Conservation (phyloP, 257 asterid genomes). For the Solanum paucissectum region DNA sequence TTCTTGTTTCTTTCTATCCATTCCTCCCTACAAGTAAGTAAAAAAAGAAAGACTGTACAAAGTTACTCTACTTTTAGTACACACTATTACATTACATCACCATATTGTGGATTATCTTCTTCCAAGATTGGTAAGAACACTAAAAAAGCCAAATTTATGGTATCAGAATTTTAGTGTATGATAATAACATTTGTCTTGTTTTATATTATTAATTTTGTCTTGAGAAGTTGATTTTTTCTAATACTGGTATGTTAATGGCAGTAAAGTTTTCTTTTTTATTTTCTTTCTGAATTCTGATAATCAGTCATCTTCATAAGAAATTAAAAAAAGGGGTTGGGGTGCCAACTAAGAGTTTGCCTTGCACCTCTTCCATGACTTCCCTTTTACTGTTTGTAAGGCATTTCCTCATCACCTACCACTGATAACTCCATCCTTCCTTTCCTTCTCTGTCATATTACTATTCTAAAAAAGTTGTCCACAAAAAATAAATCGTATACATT, state of each 20-base stretch:
- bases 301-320: slow-evolving; percentile 30
- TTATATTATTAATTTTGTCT: background rate
- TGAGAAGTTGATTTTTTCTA: background rate
- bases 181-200: background rate
- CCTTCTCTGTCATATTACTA: slow-evolving; percentile 32
- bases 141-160: background rate
- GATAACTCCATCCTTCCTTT: slow-evolving; percentile 55
- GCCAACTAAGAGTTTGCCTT: slow-evolving; percentile 32
- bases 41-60: background rate
- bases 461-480: slow-evolving; percentile 14
- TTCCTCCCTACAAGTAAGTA: background rate
- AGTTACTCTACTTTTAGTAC: slow-evolving; percentile 1
- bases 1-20: background rate
- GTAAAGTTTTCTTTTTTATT: background rate
- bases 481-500: background rate
- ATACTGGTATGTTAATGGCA: background rate
- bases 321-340: slow-evolving; percentile 3
- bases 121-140: background rate
- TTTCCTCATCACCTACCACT: slow-evolving; percentile 63
- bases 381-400: slow-evolving; percentile 45
- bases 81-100: background rate
- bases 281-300: slow-evolving; percentile 1
- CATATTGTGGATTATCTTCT: background rate
- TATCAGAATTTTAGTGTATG: background rate
- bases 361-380: slow-evolving; percentile 42